Evolutionary conservation across 345 rosid species (phyloP), one percentile per base, ranked within the genome.

Genomic region (Ceriops zippeliana): DNA sequence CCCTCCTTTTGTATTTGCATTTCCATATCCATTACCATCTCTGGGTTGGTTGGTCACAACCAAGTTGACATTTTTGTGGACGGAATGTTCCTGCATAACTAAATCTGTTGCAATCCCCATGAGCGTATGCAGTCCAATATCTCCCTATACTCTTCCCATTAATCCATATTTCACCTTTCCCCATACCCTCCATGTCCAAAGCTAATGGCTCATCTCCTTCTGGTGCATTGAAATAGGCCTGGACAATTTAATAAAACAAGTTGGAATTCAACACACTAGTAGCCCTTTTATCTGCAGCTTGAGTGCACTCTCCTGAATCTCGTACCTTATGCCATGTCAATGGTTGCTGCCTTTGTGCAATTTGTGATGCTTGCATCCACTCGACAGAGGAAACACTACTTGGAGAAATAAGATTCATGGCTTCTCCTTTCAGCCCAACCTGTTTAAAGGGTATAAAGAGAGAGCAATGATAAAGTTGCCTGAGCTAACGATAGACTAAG

Each of bases 401-500:
- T 58, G 76, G 80, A 63, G 80, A 76, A 35, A 67, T 42, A 56
- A 76, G 59, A 63, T 76, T 72, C 80, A 76, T 72, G 66, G 87
- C 89, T 83, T 96, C 99, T 76, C 99, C 99, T 84, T 83, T 96
- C 63, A 96, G 83, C n/a, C 99, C 99, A 31, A 89, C 96, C 98
- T 93, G 8, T 34, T 34, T 34, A 34, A 34, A 7, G 37, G 6
- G 86, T 75, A 76, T 52, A 61, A 56, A 16, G 27, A 62, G 49
- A 58, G 49, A 61, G 7, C 58, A 63, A 37, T 70, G 34, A 73
- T 54, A 30, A 22, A 27, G 49, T n/a, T 16, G 42, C 47, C 7
- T 74, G 31, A n/a, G 31, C 30, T 20, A 52, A 63, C 0, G 7
- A 47, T 30, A 60, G 31, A 66, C 28, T 60, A 34, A 72, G 17